Evolutionary conservation across 345 rosid genomes (phyloP).

Genomic region (Euclidium syriacum): DNA sequence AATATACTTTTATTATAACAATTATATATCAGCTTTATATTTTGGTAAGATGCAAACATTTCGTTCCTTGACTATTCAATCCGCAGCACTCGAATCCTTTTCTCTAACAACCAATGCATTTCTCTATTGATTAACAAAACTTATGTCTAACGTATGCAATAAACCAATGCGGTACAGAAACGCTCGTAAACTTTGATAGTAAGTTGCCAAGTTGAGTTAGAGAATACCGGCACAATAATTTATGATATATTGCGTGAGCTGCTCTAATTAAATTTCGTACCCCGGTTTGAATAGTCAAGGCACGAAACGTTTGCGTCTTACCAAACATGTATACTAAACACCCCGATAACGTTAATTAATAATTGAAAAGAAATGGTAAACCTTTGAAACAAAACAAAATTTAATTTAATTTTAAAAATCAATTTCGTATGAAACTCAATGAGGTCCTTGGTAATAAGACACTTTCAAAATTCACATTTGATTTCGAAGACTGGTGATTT

Average conservation of each 20-base stretch:
- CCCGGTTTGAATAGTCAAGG: background rate
- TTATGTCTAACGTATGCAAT: too few species aligned
- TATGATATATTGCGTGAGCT: background rate
- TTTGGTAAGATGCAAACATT: too few species aligned
- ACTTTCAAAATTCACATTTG: background rate
- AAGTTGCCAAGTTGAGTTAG: background rate
- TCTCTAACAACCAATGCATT: too few species aligned
- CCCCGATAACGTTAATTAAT: background rate
- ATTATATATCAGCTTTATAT: too few species aligned
- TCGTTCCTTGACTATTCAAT: too few species aligned
- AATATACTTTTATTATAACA: too few species aligned
- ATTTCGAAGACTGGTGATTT: background rate
- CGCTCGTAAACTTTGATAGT: too few species aligned
- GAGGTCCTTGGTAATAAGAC: background rate
- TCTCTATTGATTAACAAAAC: too few species aligned
- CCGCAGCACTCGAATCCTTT: too few species aligned
- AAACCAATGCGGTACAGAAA: too few species aligned
- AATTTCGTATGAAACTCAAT: constrained; percentile 4
- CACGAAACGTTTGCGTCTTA: constrained; percentile 6
- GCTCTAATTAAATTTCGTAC: background rate
- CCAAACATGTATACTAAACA: background rate
- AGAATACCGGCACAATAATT: background rate
- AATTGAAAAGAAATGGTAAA: background rate
- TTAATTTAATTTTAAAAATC: background rate
- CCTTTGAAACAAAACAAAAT: background rate